Conservation (phyloP, 108 stramenopile species). For the Mediolabrus comicus region DNA sequence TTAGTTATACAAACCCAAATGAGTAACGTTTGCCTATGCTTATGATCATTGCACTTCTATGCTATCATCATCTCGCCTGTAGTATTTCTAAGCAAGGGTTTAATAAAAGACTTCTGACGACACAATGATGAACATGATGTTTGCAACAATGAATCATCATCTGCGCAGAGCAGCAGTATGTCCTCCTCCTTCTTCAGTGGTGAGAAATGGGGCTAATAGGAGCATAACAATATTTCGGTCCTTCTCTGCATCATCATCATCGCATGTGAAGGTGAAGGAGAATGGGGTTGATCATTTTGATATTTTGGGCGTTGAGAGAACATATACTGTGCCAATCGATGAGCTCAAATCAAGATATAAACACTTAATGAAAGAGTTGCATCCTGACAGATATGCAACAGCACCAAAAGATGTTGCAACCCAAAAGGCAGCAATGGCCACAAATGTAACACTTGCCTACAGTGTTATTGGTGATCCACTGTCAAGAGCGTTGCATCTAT, state of each 20-base stretch:
- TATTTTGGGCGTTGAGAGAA: constrained; percentile 15
- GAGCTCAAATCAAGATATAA: constrained; percentile 61
- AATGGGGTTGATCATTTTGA: not conserved
- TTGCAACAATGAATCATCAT: not conserved
- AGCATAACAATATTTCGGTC: not conserved
- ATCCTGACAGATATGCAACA: constrained; percentile 60
- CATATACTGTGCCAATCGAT: constrained; percentile 38
- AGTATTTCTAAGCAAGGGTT: too few species aligned
- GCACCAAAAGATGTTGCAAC: constrained; percentile 20
- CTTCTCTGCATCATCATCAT: not conserved
- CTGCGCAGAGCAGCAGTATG: not conserved
- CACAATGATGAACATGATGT: not conserved
- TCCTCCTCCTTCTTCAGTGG: not conserved
- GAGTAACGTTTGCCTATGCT: too few species aligned
- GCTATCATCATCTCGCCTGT: too few species aligned
- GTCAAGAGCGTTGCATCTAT: constrained; percentile 61
- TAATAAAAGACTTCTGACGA: too few species aligned
- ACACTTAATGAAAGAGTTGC: constrained; percentile 61
- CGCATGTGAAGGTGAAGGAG: not conserved
- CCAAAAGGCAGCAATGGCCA: constrained; percentile 30
- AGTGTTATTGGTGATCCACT: constrained; percentile 54
- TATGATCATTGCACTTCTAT: too few species aligned
- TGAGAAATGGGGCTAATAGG: not conserved
- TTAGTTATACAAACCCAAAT: too few species aligned
- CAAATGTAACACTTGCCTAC: constrained; percentile 66